Percentiles rank a stretch among this genome's conserved stretches.
These are phyloP conservation scores for Eucalyptus polybractea DNA, from an alignment of 345 rosid genomes.

Conservation along the genomic window DNA sequence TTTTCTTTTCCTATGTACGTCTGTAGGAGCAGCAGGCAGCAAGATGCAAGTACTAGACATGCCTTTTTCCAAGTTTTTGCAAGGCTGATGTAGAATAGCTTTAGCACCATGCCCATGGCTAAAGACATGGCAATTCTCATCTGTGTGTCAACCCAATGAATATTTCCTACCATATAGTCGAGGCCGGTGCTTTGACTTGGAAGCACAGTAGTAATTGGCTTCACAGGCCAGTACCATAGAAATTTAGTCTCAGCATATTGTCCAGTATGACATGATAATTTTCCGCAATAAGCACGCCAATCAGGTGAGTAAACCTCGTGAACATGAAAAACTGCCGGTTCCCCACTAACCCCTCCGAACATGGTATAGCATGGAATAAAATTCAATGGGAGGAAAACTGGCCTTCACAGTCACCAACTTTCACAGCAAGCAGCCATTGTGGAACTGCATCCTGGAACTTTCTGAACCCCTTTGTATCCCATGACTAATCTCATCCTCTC, in stretches of 20 bases:
- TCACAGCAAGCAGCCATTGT: slow-evolving; percentile 1
- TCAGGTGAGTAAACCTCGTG: neutral
- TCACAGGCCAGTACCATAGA: neutral
- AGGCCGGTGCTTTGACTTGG: neutral
- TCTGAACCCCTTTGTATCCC: slow-evolving; percentile 28
- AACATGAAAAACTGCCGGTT: neutral
- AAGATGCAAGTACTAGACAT: neutral
- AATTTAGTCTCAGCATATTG: neutral
- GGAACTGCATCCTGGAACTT: slow-evolving; percentile 47
- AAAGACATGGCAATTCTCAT: neutral
- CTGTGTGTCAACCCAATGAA: neutral
- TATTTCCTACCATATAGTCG: neutral
- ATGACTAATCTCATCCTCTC: slow-evolving; percentile 34
- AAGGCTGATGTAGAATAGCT: neutral
- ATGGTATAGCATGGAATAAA: neutral
- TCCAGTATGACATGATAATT: neutral
- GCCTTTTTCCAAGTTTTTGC: neutral
- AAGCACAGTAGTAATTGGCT: neutral
- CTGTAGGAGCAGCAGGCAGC: neutral
- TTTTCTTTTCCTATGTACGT: neutral
- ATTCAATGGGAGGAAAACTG: neutral
- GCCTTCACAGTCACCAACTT: neutral
- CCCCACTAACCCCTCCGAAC: neutral
- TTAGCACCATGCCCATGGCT: neutral
- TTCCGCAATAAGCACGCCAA: rapidly evolving